Evolutionary conservation across 1,284 basidiomycete species (phyloP).

Genomic region (Tremellales sp.): DNA sequence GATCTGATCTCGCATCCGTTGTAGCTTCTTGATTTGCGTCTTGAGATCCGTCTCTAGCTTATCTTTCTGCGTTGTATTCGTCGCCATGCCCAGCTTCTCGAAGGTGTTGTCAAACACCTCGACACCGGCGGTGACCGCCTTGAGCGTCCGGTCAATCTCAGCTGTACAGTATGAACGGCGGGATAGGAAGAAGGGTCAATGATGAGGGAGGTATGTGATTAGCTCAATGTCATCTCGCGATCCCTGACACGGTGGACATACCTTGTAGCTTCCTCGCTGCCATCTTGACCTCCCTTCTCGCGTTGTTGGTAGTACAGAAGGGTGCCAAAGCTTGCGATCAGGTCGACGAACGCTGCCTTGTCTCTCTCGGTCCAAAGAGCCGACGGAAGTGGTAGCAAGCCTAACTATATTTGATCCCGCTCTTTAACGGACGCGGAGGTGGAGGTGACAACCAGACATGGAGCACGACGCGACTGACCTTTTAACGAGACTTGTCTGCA

Average conservation of each 20-base stretch:
- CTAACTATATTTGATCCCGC: background rate
- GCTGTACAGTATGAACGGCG: constrained; percentile 53
- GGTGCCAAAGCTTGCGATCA: background rate
- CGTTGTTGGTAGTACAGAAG: background rate
- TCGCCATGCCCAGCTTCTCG: constrained; percentile 91
- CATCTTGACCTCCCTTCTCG: no score
- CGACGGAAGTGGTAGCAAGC: background rate
- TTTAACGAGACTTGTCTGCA: background rate
- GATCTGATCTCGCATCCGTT: constrained; percentile 96
- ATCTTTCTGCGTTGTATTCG: constrained; percentile 89
- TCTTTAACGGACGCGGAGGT: background rate
- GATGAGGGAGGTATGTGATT: background rate
- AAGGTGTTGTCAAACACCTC: constrained; percentile 93
- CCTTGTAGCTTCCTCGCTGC: constrained; percentile 44
- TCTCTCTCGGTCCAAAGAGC: background rate
- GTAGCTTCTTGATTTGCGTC: constrained; percentile 98
- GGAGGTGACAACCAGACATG: background rate
- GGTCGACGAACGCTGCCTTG: background rate
- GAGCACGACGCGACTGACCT: background rate
- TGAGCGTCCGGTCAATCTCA: constrained; percentile 93
- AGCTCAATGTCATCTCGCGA: background rate
- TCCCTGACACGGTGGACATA: constrained; percentile 9
- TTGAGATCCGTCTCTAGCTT: constrained; percentile 92
- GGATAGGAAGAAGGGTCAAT: background rate
- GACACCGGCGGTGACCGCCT: constrained; percentile 89